Evolutionary conservation across 2,329 filamentous ascomycete genomes (phyloP), one percentile per base, ranked within the genome.

Genomic region (Nemania sp.): DNA sequence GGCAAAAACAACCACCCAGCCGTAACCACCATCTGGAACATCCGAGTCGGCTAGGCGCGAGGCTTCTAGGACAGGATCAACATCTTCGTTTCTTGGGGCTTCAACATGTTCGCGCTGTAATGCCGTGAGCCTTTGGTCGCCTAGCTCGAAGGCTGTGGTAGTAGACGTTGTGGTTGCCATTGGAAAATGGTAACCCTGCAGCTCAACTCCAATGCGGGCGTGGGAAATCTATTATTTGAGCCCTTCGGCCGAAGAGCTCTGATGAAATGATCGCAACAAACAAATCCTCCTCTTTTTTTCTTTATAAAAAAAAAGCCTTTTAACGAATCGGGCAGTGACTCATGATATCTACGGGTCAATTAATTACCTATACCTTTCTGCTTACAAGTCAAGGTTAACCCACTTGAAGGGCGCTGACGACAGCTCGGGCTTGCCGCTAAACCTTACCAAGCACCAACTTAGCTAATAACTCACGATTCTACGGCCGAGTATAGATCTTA

Each of bases 21-120:
- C 59, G 33, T 62, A 62, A 15, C 60, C 60, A 15, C 60, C 60
- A 3, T 62, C 60, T 14, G 60, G 60, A 14, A 60, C 58, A 28
- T 59, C 52, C 12, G 53, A 57, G 42, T 61, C 60, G 17, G 58
- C 60, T 6, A 61, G 22, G 20, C 55, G 60, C 30, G 60, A 62
- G 14, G 60, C 60, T 33, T 59, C 55, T 7, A 61, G 49, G n/a
- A 54, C 50, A 7, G 58, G 52, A 34, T 61, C 58, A 4, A n/a
- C 28, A 49, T 49, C 39, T 17, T 34, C 42, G 12, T 34, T 43
- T 20, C 11, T 52, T 5, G 52, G 26, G 9, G 47, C 46, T 14
- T 52, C 52, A 39, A 43, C 17, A 1, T 54, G 42, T 34, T 60
- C 57, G 23, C 57, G 57, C 24, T 59, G 56, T 31, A 59, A 15